Base-by-base conservation (phyloP, 441 rosid species). In the Erodium texanum region DNA sequence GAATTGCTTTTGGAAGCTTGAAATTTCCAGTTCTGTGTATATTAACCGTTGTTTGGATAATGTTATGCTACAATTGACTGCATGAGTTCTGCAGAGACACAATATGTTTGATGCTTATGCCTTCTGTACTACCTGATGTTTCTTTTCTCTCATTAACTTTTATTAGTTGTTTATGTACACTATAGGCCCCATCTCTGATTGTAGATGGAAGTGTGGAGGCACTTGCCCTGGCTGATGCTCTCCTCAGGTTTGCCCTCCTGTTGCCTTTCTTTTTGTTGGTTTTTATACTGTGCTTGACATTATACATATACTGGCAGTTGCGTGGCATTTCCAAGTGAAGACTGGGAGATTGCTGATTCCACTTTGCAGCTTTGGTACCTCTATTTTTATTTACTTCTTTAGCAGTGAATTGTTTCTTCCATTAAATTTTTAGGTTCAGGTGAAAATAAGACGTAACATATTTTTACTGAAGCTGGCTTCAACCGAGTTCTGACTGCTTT, bases 321-420 rank as follows among this genome's bases (percentile, higher is more conserved):
- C 77, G 88, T 90, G 75, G 80, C 93, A 74, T 93, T 85, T 86
- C 95, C 98, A 77, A 83, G 88, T 81, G 98, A 90, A 72, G 93
- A 89, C 71, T 93, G 98, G 96, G 95, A 89, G 81, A 93, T 89
- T 81, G 95, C 98, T 15, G 98, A 90, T 82, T 93, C 98, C 68
- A 93, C 98, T 74, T 83, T 93, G 84, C 98, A 89, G 73, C 91
- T 93, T 78, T 93, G 98, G 98, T 93, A 90, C 15, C 29, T 59
- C 19, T 24, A 62, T 23, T 73, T 23, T 65, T 29, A 16, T 27
- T 16, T 66, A 38, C 61, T 65, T 64, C 38, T 29, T 41, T 63
- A 5, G 7, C 18, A 15, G 43, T 62, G 63, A 50, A n/a, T 50
- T 58, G 62, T 58, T 58, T 20, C 27, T 58, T 58, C 29, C 15